Percentiles rank a stretch among this genome's conserved stretches.
These are phyloP conservation scores for Talaromyces wortmannii DNA, from an alignment of 495 filamentous ascomycete genomes.

Conservation along the genomic window DNA sequence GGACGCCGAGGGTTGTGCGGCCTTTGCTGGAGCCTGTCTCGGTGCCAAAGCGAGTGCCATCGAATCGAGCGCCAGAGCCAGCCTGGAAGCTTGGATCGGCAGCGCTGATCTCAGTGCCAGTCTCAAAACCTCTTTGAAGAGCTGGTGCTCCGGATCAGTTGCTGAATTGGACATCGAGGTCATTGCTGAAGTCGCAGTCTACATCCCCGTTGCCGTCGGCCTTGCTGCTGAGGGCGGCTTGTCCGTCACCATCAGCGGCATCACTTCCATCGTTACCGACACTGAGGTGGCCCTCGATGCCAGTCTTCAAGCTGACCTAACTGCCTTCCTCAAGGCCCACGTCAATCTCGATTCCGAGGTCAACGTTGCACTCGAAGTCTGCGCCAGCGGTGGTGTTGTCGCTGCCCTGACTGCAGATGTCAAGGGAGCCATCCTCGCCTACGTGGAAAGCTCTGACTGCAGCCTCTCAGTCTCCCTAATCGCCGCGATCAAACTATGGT, in stretches of 20 bases:
- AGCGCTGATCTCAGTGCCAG: conserved; percentile 18
- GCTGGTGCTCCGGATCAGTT: conserved; percentile 20
- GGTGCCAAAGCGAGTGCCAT: conserved; percentile 29
- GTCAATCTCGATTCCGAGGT: conserved; percentile 18
- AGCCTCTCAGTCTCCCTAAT: conserved; percentile 22
- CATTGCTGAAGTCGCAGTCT: conserved; percentile 25
- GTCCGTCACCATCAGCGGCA: conserved; percentile 34
- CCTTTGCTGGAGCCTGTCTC: conserved; percentile 30
- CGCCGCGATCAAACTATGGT: conserved; percentile 26
- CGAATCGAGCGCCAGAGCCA: conserved; percentile 18
- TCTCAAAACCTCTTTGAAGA: conserved; percentile 20
- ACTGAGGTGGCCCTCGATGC: conserved; percentile 25
- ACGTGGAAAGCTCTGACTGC: conserved; percentile 22
- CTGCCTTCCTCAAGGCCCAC: conserved; percentile 18
- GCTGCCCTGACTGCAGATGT: conserved; percentile 26
- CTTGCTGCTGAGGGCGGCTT: conserved; percentile 32
- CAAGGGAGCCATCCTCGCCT: conserved; percentile 25
- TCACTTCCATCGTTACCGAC: conserved; percentile 19
- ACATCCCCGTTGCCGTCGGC: conserved; percentile 27
- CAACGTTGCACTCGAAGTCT: conserved; percentile 27
- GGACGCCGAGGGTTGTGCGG: conserved; percentile 30
- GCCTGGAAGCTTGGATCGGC: conserved; percentile 28
- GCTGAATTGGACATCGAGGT: conserved; percentile 17
- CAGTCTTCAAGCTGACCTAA: conserved; percentile 23
- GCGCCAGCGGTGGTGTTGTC: conserved; percentile 30